Evolutionary conservation across 192 early-diverging fungal species (phyloP), one percentile per base, ranked within the genome.

Genomic region (Haplosporangium gracile): DNA sequence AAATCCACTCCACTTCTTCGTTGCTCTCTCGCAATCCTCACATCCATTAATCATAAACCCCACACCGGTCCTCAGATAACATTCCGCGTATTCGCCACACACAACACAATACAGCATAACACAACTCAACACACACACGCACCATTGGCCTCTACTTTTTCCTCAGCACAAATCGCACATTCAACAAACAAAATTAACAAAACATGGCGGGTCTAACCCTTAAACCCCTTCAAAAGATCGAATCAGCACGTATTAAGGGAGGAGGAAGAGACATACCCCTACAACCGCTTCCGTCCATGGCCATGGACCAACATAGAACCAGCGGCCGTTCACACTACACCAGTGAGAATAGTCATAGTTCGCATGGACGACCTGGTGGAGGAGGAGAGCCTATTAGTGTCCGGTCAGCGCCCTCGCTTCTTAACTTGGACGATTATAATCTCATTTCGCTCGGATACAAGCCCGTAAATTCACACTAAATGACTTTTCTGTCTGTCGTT

Each of bases 371-470:
- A n/a, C 82, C 65, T 49, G 42, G 39, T 55, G 10, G 47, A 78
- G 15, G 40, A 4, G 36, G 32, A n/a, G 22, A 9, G 15, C 65
- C 80, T 20, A 75, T 22, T 43, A 29, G 55, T 10, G 6, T 42
- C 26, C 74, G 55, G 18, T 18, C 65, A 39, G 49, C 74, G 32
- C 47, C 83, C 4, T 72, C 75, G 39, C 70, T 80, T 20, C 32
- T 80, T 38, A 85, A 70, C 7, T 60, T 85, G 57, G 83, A 85
- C 38, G 83, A 85, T 42, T 85, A 80, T 24, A 85, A 85, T n/a
- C 74, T 85, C 8, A 74, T 85, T 7, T 85, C 83, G 1, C 74
- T 85, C 11, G 83, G 83, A 73, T 85, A 85, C 60, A 85, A 85
- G 22, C 83, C 83, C 20, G 78, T 85, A 81, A 70, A 29, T 57